Evolutionary conservation across 2,329 filamentous ascomycete species (phyloP).

Genomic region (Phyllosticta ampelicida): DNA sequence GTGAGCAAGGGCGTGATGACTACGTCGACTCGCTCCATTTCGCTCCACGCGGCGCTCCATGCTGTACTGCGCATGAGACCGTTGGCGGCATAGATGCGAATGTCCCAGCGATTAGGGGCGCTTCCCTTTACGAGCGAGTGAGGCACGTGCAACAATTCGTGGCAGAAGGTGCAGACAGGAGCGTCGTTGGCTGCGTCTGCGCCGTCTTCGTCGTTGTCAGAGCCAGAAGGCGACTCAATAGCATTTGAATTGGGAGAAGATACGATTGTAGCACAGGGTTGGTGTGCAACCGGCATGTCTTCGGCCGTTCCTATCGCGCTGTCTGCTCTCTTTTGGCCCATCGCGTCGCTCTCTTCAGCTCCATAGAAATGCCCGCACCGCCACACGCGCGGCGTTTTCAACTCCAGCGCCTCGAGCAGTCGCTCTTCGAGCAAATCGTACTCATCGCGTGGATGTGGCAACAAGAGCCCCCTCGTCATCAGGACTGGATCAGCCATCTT

Average conservation of each 20-base stretch:
- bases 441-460: slow-evolving; percentile 69
- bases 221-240: neutral
- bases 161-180: neutral
- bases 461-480: slow-evolving; percentile 59
- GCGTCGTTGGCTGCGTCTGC: neutral
- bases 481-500: slow-evolving; percentile 59
- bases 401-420: slow-evolving; percentile 61
- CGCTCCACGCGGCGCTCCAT: slow-evolving; percentile 88
- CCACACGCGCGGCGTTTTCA: slow-evolving; percentile 58
- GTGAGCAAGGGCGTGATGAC: slow-evolving; percentile 71
- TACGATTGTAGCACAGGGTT: neutral
- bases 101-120: slow-evolving; percentile 50
- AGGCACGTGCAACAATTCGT: neutral
- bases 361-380: slow-evolving; percentile 68
- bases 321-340: slow-evolving; percentile 27
- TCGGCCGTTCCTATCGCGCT: neutral
- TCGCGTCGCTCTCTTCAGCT: slow-evolving; percentile 34
- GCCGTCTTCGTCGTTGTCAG: slow-evolving; percentile 14
- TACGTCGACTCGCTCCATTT: slow-evolving; percentile 98
- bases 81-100: slow-evolving; percentile 91
- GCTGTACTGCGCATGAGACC: slow-evolving; percentile 85
- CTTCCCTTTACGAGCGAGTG: no score
- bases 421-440: slow-evolving; percentile 72
- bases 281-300: neutral
- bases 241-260: neutral